phyloP scores from a whole-genome alignment of 2,329 filamentous ascomycete species.

The Ophiocordyceps camponoti-rufipedis region DNA sequence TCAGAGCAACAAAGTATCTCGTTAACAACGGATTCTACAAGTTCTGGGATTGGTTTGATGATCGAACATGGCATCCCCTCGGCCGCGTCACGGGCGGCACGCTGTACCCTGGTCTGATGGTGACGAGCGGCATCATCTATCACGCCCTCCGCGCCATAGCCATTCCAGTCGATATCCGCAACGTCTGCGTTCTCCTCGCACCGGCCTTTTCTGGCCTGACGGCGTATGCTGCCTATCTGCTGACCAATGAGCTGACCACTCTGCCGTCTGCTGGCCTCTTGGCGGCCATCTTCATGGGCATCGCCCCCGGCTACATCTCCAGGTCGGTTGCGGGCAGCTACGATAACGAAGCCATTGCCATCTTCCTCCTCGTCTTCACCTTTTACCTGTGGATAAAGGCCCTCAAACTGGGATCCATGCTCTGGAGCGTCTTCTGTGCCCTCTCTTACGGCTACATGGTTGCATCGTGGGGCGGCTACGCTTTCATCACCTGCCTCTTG shows the following conservation, averaged over 20 bases:
- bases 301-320: slow-evolving; percentile 92
- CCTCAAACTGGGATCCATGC: slow-evolving; percentile 85
- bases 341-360: slow-evolving; percentile 98
- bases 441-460: slow-evolving; percentile 99
- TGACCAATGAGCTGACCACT: slow-evolving; percentile 95
- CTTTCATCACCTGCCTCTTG: slow-evolving; percentile 96
- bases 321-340: slow-evolving; percentile 95
- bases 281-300: slow-evolving; percentile 92
- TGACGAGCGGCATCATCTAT: slow-evolving; percentile 94
- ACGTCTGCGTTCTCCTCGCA: slow-evolving; percentile 93
- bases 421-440: slow-evolving; percentile 88
- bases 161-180: slow-evolving; percentile 91
- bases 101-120: slow-evolving; percentile 97
- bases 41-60: slow-evolving; percentile 99
- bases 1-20: slow-evolving; percentile 93
- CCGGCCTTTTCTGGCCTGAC: slow-evolving; percentile 90
- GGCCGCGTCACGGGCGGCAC: slow-evolving; percentile 96
- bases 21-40: slow-evolving; percentile 94
- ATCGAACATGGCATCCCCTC: slow-evolving; percentile 98
- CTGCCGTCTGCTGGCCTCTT: slow-evolving; percentile 88
- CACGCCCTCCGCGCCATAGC: slow-evolving; percentile 77
- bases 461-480: slow-evolving; percentile 97
- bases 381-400: slow-evolving; percentile 99
- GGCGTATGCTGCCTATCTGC: slow-evolving; percentile 78
- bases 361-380: slow-evolving; percentile 95